Evolutionary conservation across 192 early-diverging fungal species (phyloP), one percentile per base, ranked within the genome.

Genomic region (Backusella tarrabulga): DNA sequence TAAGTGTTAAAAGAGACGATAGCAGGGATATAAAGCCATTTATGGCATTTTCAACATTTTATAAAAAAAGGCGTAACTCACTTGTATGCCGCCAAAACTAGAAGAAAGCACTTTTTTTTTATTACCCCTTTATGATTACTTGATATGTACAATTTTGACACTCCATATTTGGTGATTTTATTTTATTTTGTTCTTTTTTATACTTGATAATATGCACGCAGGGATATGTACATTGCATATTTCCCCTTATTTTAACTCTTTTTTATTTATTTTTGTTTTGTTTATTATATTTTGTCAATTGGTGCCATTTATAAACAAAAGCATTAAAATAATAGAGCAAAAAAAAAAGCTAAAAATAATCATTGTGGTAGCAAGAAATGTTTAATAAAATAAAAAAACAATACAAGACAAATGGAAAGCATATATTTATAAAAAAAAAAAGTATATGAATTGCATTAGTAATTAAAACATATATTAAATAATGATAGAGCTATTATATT

Each of bases 101-200:
- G 29, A 69, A 69, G 68, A 40, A 9, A 36, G 35, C 17, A 34
- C 6, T 35, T 41, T 50, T 50, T 50, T 50, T 50, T 50, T 40
- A 5, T 23, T 23, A 71, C 69, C 69, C 69, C 69, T 42, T 42
- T 71, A 23, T 71, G n/a, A 41, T 71, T 71, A 41, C 36, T 14
- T n/a, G 69, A 42, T 44, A 71, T 71, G 67, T 68, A 32, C 67
- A 68, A 71, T 41, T 71, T 71, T 71, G 69, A 71, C 69, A 71
- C 21, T 35, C 40, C 69, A 71, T 71, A 71, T 71, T 41, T 71
- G 69, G 69, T 71, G 35, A 71, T 71, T 71, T 71, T 71, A 71
- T 71, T 38, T 42, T 40, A n/a, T 41, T 71, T 41, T 71, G 40
- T 71, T 40, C 35, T 41, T 71, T 42, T 71, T 50, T 50, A 50